phyloP scores from a whole-genome alignment of 768 basidiomycete species.

The Suillus subaureus region DNA sequence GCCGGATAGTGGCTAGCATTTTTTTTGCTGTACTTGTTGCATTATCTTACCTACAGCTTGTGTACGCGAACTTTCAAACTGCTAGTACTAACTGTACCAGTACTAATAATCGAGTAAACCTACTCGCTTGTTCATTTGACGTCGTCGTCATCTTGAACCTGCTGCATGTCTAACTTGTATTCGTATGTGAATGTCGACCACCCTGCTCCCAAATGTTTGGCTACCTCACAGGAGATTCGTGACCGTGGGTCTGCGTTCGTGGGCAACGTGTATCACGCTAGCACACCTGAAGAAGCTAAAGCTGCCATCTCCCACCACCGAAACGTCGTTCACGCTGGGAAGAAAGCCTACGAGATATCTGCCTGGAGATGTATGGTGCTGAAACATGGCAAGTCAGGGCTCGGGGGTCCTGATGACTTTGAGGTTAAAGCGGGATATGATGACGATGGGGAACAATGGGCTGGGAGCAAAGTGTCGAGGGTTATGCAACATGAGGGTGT shows the following conservation, averaged over 20 bases:
- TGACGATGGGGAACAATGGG: conserved; percentile 82
- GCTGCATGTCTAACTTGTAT: conserved; percentile 46
- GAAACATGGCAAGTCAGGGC: conserved; percentile 63
- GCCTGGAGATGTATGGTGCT: conserved; percentile 82
- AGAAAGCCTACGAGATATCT: conserved; percentile 70
- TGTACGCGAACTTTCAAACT: conserved; percentile 3
- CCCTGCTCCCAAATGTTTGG: conserved; percentile 47
- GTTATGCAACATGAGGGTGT: conserved; percentile 71
- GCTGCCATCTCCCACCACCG: conserved; percentile 53
- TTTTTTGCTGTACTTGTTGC: conserved; percentile 10
- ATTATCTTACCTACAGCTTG: conserved; percentile 8
- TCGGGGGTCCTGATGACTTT: conserved; percentile 77
- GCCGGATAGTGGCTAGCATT: conserved; percentile 11
- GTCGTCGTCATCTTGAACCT: background rate
- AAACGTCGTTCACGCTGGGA: conserved; percentile 56
- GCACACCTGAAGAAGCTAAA: conserved; percentile 52
- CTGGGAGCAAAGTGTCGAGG: conserved; percentile 60
- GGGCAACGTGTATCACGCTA: conserved; percentile 61
- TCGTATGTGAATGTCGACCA: conserved; percentile 47
- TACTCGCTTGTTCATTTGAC: conserved; percentile 7
- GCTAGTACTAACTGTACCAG: background rate
- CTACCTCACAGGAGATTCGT: conserved; percentile 72
- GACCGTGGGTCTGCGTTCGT: conserved; percentile 77
- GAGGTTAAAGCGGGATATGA: conserved; percentile 60
- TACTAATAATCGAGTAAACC: conserved; percentile 3